These are phyloP conservation scores for Guadua angustifolia DNA, from an alignment of 176 grass and related monocot species.

Conservation along the genomic window DNA sequence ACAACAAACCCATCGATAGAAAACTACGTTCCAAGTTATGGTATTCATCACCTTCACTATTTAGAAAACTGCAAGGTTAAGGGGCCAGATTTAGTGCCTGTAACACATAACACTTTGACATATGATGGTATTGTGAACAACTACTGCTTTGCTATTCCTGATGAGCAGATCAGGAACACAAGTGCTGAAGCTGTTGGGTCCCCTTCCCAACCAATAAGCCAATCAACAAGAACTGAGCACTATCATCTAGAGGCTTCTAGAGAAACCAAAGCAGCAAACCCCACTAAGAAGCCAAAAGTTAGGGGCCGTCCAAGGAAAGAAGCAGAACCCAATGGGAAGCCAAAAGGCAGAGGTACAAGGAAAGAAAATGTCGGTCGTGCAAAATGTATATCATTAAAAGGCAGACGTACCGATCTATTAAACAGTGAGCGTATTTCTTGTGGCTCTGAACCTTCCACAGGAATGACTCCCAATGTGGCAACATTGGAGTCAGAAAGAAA, in stretches of 20 bases:
- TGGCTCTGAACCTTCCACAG: conserved; percentile 40
- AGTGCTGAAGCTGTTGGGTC: conserved; percentile 14
- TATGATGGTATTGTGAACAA: conserved; percentile 15
- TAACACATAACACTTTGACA: conserved; percentile 9
- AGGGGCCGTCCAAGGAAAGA: conserved; percentile 49
- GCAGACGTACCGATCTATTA: background rate
- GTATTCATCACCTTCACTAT: conserved; percentile 29
- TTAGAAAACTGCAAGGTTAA: conserved; percentile 33
- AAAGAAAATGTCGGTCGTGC: conserved; percentile 36
- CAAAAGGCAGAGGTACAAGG: conserved; percentile 48
- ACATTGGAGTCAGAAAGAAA: conserved; percentile 17
- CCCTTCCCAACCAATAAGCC: conserved; percentile 15
- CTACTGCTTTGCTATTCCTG: conserved; percentile 17
- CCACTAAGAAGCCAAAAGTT: conserved; percentile 36
- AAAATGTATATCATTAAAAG: conserved; percentile 42
- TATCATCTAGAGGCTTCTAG: conserved; percentile 28
- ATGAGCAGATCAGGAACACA: conserved; percentile 26
- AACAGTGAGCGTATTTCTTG: conserved; percentile 32
- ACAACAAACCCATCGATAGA: conserved; percentile 18
- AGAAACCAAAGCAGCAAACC: conserved; percentile 47
- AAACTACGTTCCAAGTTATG: conserved; percentile 31
- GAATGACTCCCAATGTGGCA: background rate
- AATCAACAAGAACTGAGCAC: conserved; percentile 34
- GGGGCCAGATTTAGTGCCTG: conserved; percentile 17
- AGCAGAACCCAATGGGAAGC: conserved; percentile 35